Percentiles rank a stretch among this genome's conserved stretches.
Conservation (phyloP, 2,329 filamentous ascomycete genomes). For the Calonectria hongkongensis region DNA sequence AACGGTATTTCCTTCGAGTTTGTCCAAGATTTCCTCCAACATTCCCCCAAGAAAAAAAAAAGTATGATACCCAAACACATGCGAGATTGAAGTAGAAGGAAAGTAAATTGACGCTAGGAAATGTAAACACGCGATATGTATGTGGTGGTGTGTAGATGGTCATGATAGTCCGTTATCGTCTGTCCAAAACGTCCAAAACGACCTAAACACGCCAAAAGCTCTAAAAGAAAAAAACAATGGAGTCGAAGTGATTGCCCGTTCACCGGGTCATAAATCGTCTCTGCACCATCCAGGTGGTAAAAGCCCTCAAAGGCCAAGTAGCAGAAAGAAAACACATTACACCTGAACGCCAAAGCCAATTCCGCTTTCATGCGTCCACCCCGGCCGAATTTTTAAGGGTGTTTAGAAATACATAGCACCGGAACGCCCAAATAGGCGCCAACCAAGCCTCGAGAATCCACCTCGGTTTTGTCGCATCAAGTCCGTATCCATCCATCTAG, state of each 20-base stretch:
- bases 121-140: slow-evolving; percentile 37
- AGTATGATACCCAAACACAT: slow-evolving; percentile 19
- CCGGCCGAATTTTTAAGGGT: slow-evolving; percentile 37
- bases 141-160: slow-evolving; percentile 42
- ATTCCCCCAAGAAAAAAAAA: not conserved
- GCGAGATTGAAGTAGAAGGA: slow-evolving; percentile 22
- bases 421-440: slow-evolving; percentile 47
- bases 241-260: slow-evolving; percentile 29
- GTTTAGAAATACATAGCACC: slow-evolving; percentile 53
- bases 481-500: slow-evolving; percentile 18
- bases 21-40: not conserved
- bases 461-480: slow-evolving; percentile 3
- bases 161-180: slow-evolving; percentile 36
- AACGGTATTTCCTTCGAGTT: not conserved
- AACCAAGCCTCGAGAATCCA: slow-evolving; percentile 38
- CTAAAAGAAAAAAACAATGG: slow-evolving; percentile 38
- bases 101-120: slow-evolving; percentile 38
- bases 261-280: slow-evolving; percentile 38
- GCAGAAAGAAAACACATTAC: slow-evolving; percentile 38
- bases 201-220: slow-evolving; percentile 36
- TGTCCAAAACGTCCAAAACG: slow-evolving; percentile 33
- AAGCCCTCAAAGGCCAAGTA: slow-evolving; percentile 25
- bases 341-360: slow-evolving; percentile 53
- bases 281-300: slow-evolving; percentile 19
- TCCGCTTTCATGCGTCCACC: slow-evolving; percentile 47